Evolutionary conservation across 805 yeast species (phyloP).

Genomic region (Yarrowia hollandica): DNA sequence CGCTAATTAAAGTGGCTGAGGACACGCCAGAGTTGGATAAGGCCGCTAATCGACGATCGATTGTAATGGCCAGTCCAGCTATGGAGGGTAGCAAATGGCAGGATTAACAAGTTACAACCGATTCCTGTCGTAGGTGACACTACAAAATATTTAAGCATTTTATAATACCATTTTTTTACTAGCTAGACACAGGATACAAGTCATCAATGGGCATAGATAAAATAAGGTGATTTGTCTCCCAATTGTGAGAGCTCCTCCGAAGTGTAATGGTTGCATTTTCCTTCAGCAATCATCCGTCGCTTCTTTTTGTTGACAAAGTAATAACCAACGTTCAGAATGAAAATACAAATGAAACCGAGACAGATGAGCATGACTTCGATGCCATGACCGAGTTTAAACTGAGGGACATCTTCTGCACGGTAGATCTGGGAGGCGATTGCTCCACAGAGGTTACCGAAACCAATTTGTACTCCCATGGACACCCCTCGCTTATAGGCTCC

Average conservation of each 20-base stretch:
- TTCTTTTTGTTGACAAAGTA: constrained; percentile 2
- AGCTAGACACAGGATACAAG: neutral
- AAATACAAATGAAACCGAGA: constrained; percentile 38
- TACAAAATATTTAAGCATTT: constrained; percentile 19
- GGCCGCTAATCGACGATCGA: constrained; percentile 12
- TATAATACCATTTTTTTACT: neutral
- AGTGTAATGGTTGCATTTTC: neutral
- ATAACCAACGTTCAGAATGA: neutral
- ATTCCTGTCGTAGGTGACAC: neutral
- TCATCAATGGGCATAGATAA: neutral
- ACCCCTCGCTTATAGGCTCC: constrained; percentile 57
- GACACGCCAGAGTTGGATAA: constrained; percentile 27
- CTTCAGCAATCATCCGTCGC: constrained; percentile 3
- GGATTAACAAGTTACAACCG: neutral
- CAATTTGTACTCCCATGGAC: constrained; percentile 57
- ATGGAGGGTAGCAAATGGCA: constrained; percentile 27
- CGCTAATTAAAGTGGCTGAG: constrained; percentile 38
- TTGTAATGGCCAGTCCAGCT: constrained; percentile 24
- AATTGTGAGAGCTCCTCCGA: constrained; percentile 7
- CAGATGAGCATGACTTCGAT: constrained; percentile 49
- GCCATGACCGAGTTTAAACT: constrained; percentile 52
- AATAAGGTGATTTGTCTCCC: constrained; percentile 24
- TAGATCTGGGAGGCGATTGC: constrained; percentile 57
- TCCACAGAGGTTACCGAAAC: constrained; percentile 67
- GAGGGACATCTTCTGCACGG: constrained; percentile 54